Evolutionary conservation across 306 rosid genomes (phyloP).

Genomic region (Vicia villosa): DNA sequence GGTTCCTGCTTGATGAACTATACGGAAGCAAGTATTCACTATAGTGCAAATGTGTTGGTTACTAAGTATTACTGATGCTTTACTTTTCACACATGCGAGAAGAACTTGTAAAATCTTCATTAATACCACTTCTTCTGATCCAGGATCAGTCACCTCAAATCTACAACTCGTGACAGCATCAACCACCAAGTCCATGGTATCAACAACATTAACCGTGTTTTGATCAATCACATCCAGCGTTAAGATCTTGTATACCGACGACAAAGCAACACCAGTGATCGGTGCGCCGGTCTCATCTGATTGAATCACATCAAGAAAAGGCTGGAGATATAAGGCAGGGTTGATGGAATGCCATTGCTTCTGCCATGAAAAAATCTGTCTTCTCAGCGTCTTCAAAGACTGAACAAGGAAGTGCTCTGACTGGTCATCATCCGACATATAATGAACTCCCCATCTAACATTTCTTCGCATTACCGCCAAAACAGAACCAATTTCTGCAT

Average conservation of each 20-base stretch:
- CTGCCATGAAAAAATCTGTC: constrained; percentile 85
- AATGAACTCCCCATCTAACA: constrained; percentile 93
- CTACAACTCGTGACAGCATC: constrained; percentile 97
- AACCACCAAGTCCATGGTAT: constrained; percentile 91
- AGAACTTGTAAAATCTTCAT: constrained; percentile 97
- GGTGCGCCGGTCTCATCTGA: constrained; percentile 98
- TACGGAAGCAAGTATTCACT: constrained; percentile 93
- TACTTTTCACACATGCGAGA: constrained; percentile 92
- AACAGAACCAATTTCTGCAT: constrained; percentile 93
- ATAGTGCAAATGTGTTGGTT: constrained; percentile 97
- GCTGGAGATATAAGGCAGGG: constrained; percentile 85
- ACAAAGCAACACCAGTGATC: constrained; percentile 90
- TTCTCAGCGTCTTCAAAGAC: constrained; percentile 79
- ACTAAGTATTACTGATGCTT: constrained; percentile 88
- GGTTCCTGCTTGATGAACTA: constrained; percentile 93
- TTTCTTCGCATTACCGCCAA: constrained; percentile 97
- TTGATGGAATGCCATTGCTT: constrained; percentile 88
- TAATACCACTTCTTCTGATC: constrained; percentile 91
- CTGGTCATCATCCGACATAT: constrained; percentile 91
- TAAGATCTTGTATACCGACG: constrained; percentile 89
- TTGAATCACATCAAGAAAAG: constrained; percentile 94
- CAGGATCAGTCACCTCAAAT: constrained; percentile 94
- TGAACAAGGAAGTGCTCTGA: constrained; percentile 87
- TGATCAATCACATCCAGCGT: constrained; percentile 88
- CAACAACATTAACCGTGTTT: constrained; percentile 75